These are phyloP conservation scores for Lentinula lateritia DNA, from an alignment of 768 basidiomycete species.

Conservation along the genomic window DNA sequence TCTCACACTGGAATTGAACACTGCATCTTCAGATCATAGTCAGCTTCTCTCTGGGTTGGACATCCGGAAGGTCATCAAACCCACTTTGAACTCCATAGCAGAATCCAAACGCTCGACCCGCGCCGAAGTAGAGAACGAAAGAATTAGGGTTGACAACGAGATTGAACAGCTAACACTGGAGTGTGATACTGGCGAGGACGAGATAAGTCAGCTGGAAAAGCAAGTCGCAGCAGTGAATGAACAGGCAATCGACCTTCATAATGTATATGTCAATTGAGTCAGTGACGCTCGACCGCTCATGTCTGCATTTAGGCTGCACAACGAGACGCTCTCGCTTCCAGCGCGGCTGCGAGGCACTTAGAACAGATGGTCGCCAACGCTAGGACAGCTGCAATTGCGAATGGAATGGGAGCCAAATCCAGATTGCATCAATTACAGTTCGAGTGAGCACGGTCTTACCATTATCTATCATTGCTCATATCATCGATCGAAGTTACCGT, in stretches of 20 bases:
- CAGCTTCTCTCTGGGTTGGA: slow-evolving; percentile 66
- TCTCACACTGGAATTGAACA: slow-evolving; percentile 77
- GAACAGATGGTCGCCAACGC: slow-evolving; percentile 73
- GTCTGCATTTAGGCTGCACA: slow-evolving; percentile 56
- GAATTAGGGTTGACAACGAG: slow-evolving; percentile 77
- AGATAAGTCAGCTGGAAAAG: slow-evolving; percentile 67
- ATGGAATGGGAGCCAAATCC: slow-evolving; percentile 79
- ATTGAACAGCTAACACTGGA: slow-evolving; percentile 71
- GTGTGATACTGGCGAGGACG: slow-evolving; percentile 79
- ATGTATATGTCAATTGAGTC: slow-evolving; percentile 40
- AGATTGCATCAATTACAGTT: slow-evolving; percentile 73
- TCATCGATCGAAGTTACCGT: slow-evolving; percentile 46
- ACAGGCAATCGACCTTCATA: slow-evolving; percentile 77
- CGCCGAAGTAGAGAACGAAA: slow-evolving; percentile 67
- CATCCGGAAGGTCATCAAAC: slow-evolving; percentile 68
- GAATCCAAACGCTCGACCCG: slow-evolving; percentile 69
- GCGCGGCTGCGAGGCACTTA: slow-evolving; percentile 57
- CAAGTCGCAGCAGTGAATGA: slow-evolving; percentile 65
- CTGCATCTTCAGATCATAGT: slow-evolving; percentile 65
- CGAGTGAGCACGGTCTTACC: slow-evolving; percentile 35
- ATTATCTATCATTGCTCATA: not conserved
- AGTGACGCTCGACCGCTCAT: not conserved
- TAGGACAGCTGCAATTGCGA: slow-evolving; percentile 67
- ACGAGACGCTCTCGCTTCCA: slow-evolving; percentile 65
- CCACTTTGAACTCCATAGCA: slow-evolving; percentile 65